Evolutionary conservation across 164 flowering plant species (phyloP).

Genomic region (Liquidambar formosana): DNA sequence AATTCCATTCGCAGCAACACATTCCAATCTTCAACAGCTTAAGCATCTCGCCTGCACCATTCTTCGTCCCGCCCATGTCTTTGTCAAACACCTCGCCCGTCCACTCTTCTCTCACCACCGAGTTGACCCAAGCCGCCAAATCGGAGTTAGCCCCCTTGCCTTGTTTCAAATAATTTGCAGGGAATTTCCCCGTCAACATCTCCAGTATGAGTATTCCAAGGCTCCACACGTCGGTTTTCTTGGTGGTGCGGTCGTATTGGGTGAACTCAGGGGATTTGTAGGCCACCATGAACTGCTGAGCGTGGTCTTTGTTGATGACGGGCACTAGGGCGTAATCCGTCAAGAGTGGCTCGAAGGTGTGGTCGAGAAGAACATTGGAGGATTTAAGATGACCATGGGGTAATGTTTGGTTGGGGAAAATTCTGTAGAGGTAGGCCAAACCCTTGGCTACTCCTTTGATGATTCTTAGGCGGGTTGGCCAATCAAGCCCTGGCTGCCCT

Average conservation of each 20-base stretch:
- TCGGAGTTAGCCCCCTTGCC: slow-evolving; percentile 34
- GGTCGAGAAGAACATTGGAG: slow-evolving; percentile 59
- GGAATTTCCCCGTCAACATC: slow-evolving; percentile 59
- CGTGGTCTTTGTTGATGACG: slow-evolving; percentile 44
- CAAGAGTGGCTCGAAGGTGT: slow-evolving; percentile 35
- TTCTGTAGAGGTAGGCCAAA: slow-evolving; percentile 46
- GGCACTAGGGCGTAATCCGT: slow-evolving; percentile 52
- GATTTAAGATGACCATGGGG: slow-evolving; percentile 75
- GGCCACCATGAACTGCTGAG: slow-evolving; percentile 53
- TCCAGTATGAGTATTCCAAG: slow-evolving; percentile 64
- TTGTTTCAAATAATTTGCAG: slow-evolving; percentile 44
- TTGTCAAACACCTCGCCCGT: slow-evolving; percentile 56
- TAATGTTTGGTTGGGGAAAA: slow-evolving; percentile 33
- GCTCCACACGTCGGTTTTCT: slow-evolving; percentile 64
- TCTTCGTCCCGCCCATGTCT: slow-evolving; percentile 39
- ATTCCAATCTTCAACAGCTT: slow-evolving; percentile 61
- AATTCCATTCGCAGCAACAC: slow-evolving; percentile 48
- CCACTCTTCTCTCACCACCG: slow-evolving; percentile 53
- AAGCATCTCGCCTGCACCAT: slow-evolving; percentile 45
- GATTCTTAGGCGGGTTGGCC: slow-evolving; percentile 56
- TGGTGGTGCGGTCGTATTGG: slow-evolving; percentile 22
- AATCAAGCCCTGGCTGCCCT: slow-evolving; percentile 38
- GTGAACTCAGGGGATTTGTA: slow-evolving; percentile 62
- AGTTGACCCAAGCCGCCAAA: slow-evolving; percentile 52
- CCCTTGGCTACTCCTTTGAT: slow-evolving; percentile 60